phyloP scores from a whole-genome alignment of 2,329 filamentous ascomycete genomes.

The Aspergillus neoniger region DNA sequence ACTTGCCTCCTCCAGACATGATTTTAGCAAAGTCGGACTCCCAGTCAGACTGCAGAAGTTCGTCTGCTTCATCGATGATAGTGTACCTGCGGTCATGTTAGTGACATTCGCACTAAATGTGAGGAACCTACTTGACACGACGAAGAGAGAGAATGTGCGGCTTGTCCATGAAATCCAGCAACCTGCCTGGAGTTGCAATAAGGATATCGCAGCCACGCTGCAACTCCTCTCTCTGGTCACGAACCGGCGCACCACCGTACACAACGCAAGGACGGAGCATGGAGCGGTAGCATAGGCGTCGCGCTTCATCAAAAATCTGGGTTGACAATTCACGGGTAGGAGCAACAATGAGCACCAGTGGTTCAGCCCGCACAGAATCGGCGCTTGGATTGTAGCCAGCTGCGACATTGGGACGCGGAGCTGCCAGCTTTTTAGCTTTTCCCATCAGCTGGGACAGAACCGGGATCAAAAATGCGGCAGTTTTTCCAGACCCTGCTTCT shows the following conservation, averaged over 20 bases:
- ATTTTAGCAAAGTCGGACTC: slow-evolving; percentile 72
- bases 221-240: slow-evolving; percentile 71
- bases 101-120: background rate
- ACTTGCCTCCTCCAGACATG: slow-evolving; percentile 73
- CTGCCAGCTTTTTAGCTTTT: slow-evolving; percentile 85
- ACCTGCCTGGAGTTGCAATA: slow-evolving; percentile 82
- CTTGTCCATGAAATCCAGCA: slow-evolving; percentile 79
- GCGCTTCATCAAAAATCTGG: slow-evolving; percentile 93
- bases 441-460: slow-evolving; percentile 92
- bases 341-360: slow-evolving; percentile 79
- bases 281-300: slow-evolving; percentile 88
- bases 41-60: slow-evolving; percentile 83
- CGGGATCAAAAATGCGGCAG: slow-evolving; percentile 86
- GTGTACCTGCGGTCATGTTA: slow-evolving; percentile 51
- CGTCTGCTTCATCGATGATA: slow-evolving; percentile 92
- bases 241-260: slow-evolving; percentile 79
- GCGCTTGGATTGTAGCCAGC: slow-evolving; percentile 54
- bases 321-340: slow-evolving; percentile 89
- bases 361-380: slow-evolving; percentile 71
- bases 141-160: slow-evolving; percentile 68
- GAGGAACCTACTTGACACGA: slow-evolving; percentile 66
- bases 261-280: slow-evolving; percentile 90
- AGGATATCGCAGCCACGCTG: slow-evolving; percentile 85
- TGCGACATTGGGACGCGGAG: slow-evolving; percentile 66
- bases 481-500: slow-evolving; percentile 86